Percentiles rank a stretch among this genome's conserved stretches.
Conservation (phyloP, 139 green algal species). For the Coccomyxa sp. region DNA sequence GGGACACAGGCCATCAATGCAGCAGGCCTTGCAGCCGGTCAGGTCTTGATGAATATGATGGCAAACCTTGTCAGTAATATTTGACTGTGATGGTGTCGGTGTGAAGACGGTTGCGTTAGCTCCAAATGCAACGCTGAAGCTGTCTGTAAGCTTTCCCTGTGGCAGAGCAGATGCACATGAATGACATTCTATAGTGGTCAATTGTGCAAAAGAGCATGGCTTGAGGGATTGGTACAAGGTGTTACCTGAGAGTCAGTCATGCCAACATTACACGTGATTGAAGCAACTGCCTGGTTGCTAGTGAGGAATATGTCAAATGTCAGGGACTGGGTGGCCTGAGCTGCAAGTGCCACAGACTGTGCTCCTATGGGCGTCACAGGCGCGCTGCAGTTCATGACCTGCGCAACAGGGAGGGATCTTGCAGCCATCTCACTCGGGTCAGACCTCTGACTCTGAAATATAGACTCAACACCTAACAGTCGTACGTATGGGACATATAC, state of each 20-base stretch:
- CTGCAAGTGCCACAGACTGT: constrained; percentile 31
- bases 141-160: constrained; percentile 38
- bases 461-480: too few species aligned
- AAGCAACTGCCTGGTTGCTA: constrained; percentile 1
- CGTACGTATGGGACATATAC: too few species aligned
- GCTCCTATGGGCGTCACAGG: constrained; percentile 43
- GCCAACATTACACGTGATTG: constrained; percentile 26
- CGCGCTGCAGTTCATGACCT: constrained; percentile 48
- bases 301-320: constrained; percentile 23
- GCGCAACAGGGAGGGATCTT: not conserved
- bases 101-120: constrained; percentile 49
- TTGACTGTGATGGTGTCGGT: constrained; percentile 11
- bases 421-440: too few species aligned
- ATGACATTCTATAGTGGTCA: not conserved
- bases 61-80: constrained; percentile 10
- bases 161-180: not conserved
- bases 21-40: too few species aligned
- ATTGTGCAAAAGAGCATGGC: too few species aligned
- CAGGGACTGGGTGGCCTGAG: constrained; percentile 10
- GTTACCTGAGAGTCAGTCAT: constrained; percentile 17
- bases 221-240: not conserved
- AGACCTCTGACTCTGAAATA: too few species aligned
- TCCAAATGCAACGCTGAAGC: constrained; percentile 35
- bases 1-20: too few species aligned
- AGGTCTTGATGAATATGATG: too few species aligned